phyloP scores from a whole-genome alignment of 768 basidiomycete species.

The Suillus spraguei region DNA sequence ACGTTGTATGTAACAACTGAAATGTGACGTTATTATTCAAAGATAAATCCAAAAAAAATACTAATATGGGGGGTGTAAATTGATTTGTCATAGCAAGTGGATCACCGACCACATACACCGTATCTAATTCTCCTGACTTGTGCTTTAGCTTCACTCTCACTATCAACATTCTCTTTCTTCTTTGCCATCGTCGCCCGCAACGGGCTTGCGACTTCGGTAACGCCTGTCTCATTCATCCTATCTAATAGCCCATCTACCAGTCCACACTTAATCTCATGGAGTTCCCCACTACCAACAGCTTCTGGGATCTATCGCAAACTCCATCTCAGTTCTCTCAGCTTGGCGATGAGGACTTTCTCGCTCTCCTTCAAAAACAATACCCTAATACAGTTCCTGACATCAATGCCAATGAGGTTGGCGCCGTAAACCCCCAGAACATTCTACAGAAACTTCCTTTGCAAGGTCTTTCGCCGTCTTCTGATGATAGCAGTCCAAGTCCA shows the following conservation, averaged over 20 bases:
- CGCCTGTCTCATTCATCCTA: neutral
- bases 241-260: neutral
- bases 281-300: slow-evolving; percentile 46
- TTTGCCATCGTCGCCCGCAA: neutral
- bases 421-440: slow-evolving; percentile 63
- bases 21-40: neutral
- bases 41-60: slow-evolving; percentile 10
- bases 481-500: slow-evolving; percentile 82
- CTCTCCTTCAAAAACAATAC: slow-evolving; percentile 78
- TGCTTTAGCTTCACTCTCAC: slow-evolving; percentile 1
- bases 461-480: slow-evolving; percentile 63
- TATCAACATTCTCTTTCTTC: neutral
- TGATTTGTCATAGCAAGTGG: slow-evolving; percentile 11
- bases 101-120: slow-evolving; percentile 7
- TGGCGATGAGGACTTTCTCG: slow-evolving; percentile 76
- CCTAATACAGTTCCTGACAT: slow-evolving; percentile 33
- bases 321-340: slow-evolving; percentile 59
- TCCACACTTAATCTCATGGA: slow-evolving; percentile 21
- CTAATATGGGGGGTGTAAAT: neutral
- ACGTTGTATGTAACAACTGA: neutral
- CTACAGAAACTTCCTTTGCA: slow-evolving; percentile 43
- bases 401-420: slow-evolving; percentile 35
- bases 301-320: slow-evolving; percentile 71
- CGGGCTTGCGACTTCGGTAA: neutral
- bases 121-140: slow-evolving; percentile 11